phyloP scores from a whole-genome alignment of 1,284 basidiomycete species.

The Cutaneotrichosporon curvatum region DNA sequence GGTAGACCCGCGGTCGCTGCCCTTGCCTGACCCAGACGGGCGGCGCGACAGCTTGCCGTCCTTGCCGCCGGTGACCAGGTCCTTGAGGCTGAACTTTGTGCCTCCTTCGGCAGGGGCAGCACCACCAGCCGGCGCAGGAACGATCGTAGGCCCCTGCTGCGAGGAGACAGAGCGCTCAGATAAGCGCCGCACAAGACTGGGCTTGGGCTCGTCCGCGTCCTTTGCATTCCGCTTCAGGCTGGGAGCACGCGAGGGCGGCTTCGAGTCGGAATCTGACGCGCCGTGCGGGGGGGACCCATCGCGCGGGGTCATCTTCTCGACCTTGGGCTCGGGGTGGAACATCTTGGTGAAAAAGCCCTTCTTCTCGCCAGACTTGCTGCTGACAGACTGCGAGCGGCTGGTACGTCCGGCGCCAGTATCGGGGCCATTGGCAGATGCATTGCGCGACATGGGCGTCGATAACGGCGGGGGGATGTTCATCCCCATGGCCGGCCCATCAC shows the following conservation, averaged over 20 bases:
- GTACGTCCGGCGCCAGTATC: constrained; percentile 7
- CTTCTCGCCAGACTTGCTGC: constrained; percentile 33
- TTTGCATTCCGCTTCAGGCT: constrained; percentile 25
- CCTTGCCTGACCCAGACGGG: constrained; percentile 57
- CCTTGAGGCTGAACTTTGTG: constrained; percentile 75
- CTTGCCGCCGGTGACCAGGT: constrained; percentile 55
- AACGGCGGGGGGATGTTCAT: constrained; percentile 36
- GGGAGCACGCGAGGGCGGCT: constrained; percentile 30
- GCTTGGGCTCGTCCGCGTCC: constrained; percentile 10
- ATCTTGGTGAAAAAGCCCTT: constrained; percentile 45
- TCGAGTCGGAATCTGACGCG: constrained; percentile 34
- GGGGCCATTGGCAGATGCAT: constrained; percentile 24
- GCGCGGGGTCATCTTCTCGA: constrained; percentile 25
- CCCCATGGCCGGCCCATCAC: constrained; percentile 3
- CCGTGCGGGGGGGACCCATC: constrained; percentile 36
- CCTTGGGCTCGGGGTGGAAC: constrained; percentile 40
- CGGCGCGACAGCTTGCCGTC: constrained; percentile 60
- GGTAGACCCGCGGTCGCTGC: constrained; percentile 43
- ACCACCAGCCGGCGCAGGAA: constrained; percentile 9
- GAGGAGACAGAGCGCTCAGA: constrained; percentile 26
- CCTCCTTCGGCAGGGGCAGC: constrained; percentile 27
- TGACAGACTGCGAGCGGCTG: constrained; percentile 15
- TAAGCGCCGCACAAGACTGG: constrained; percentile 14
- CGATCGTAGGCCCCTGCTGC: neutral
- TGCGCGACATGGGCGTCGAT: constrained; percentile 36